Base-by-base conservation (phyloP, 78 protist species). In the Creolimax fragrantissima region DNA sequence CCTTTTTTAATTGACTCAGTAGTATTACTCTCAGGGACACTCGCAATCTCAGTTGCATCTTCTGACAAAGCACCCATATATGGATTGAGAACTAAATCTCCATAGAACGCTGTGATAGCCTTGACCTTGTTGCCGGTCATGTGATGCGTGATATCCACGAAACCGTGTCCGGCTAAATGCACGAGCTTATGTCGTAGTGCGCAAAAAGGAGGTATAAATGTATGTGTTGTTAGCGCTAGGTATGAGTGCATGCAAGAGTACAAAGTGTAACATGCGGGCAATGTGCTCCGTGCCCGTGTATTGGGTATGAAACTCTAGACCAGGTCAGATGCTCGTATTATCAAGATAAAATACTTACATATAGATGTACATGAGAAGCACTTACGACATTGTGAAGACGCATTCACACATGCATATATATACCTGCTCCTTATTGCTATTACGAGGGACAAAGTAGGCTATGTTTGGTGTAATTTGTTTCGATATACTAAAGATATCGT, bases 361-460 rank as follows among this genome's bases (percentile, higher is more conserved):
- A n/a, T n/a, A n/a, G n/a, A n/a, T n/a, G n/a, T n/a, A n/a, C n/a
- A n/a, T n/a, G n/a, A n/a, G n/a, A n/a, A n/a, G n/a, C n/a, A n/a
- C n/a, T n/a, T n/a, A n/a, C n/a, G n/a, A n/a, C n/a, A n/a, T n/a
- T n/a, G n/a, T n/a, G n/a, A n/a, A n/a, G n/a, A n/a, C n/a, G n/a
- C n/a, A n/a, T n/a, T n/a, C n/a, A n/a, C n/a, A n/a, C n/a, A n/a
- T n/a, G n/a, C n/a, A n/a, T n/a, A n/a, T n/a, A 91, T 89, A 17
- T 2, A 92, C 93, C 89, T 92, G 93, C 24, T 81, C 58, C 41
- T 35, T 5, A 41, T 84, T 67, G 3, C 58, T 32, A 35, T 92
- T 92, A 35, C 89, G 4, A 11, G 93, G 93, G 24, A 92, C 37
- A 43, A 85, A 92, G 43, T 85, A 85, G 41, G 84, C 93, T 4